phyloP scores from a whole-genome alignment of 2,329 filamentous ascomycete genomes.

The Stagonosporopsis rhizophila region DNA sequence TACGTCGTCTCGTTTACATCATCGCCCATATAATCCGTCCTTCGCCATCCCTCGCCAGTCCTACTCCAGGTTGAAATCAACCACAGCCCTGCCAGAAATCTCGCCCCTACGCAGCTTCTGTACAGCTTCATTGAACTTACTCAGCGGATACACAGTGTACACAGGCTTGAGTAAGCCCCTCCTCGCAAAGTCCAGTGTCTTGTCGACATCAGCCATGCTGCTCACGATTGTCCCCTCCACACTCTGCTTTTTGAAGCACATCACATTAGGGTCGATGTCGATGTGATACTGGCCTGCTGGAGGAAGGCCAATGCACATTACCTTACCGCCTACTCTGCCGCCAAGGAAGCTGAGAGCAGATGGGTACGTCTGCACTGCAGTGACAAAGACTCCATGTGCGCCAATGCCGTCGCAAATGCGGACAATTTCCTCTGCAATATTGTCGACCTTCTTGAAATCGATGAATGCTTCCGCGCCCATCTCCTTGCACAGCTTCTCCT shows the following conservation, averaged over 20 bases:
- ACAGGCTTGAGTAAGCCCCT: constrained; percentile 60
- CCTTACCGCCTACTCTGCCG: constrained; percentile 56
- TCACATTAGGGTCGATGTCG: constrained; percentile 44
- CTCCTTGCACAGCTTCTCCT: constrained; percentile 44
- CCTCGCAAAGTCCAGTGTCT: constrained; percentile 57
- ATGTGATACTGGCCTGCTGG: constrained; percentile 40
- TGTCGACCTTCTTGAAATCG: constrained; percentile 45
- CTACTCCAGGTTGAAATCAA: constrained; percentile 59
- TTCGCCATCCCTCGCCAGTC: neutral
- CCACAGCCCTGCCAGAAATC: constrained; percentile 60
- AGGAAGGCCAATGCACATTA: constrained; percentile 61
- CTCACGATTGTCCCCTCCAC: constrained; percentile 53
- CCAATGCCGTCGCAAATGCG: constrained; percentile 46
- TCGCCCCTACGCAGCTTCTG: constrained; percentile 58
- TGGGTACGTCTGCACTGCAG: constrained; percentile 45
- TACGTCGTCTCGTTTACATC: neutral
- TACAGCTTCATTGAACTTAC: constrained; percentile 59
- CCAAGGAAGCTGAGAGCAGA: constrained; percentile 47
- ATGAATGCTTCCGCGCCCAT: constrained; percentile 49
- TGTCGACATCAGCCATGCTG: constrained; percentile 57
- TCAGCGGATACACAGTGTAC: constrained; percentile 57
- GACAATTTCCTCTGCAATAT: constrained; percentile 45
- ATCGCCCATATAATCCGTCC: constrained; percentile 6
- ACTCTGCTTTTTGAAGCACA: constrained; percentile 47
- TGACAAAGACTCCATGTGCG: constrained; percentile 51